Evolutionary conservation across 2,329 filamentous ascomycete genomes (phyloP), one percentile per base, ranked within the genome.

Genomic region (Colletotrichum somersetense): DNA sequence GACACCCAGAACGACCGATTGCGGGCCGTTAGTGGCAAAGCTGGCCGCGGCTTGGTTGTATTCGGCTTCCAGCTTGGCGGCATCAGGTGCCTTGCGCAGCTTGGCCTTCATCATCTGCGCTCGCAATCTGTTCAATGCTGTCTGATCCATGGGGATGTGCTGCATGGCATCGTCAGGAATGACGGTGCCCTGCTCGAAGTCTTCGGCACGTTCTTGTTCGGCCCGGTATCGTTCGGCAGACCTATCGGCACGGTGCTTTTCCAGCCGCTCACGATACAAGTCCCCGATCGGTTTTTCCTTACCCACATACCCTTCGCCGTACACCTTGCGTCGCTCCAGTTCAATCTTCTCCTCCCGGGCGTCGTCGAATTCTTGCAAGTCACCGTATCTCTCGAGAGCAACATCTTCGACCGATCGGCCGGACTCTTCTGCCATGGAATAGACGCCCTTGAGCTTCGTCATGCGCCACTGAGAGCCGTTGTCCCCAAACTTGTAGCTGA

Each of bases 51-150:
- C 94, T 44, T 88, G 86, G 76, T 95, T 93, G 83, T 97, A 99
- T 75, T 96, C 91, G 26, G 89, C 89, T 79, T 99, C 94, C 1
- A 99, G 88, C 75, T 91, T 88, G 2, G 89, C 89, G 1, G 91
- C 92, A 75, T 97, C 91, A 0, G 94, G 89, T 0, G 93, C 91
- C 20, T 92, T 91, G 73, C 91, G 92, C 58, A 99, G 85, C 79
- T 97, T 97, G 5, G 96, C 96, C 80, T 97, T 98, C 92, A 99
- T 96, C 86, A 98, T 91, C 78, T 96, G 93, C 0, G 96, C 96
- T 75, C 96, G 95, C 62, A 99, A 88, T 73, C 93, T 91, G 81
- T 99, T 99, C 67, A 99, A 85, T 0, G 91, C 86, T 0, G 94
- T 96, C 77, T 93, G 91, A 76, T 97, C 93, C 26, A 97, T 83